Base-by-base conservation (phyloP, 75 land plant genomes). In the Ceratopteris richardii region DNA sequence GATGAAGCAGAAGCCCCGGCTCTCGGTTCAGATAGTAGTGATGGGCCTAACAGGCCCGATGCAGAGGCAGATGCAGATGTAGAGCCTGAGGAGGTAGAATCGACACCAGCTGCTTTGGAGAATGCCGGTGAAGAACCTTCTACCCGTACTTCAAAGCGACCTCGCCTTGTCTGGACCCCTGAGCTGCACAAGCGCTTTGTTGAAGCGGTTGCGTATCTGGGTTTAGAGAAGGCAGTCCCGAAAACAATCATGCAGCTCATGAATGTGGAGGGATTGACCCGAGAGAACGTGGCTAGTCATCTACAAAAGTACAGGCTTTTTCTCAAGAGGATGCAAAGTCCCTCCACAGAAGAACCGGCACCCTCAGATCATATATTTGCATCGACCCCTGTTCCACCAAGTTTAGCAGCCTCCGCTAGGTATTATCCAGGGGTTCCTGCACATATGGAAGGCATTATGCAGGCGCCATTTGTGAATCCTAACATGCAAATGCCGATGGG, bases 211-310 rank as follows among this genome's bases (percentile, higher is more conserved):
- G 74, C 53, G 21, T 75, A 75, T 28, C 24, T 75, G 62, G 77
- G 77, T 18, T 64, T 75, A 23, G 58, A 70, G 68, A 69, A 75
- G 47, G 77, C n/a, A n/a, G n/a, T n/a, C n/a, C n/a, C n/a, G n/a
- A n/a, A n/a, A n/a, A n/a, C n/a, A n/a, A n/a, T n/a, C 60, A 70
- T 75, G 77, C 75, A 75, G 67, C 77, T 75, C 57, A 75, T 75
- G 77, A 70, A 63, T 54, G 75, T 75, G 18, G 75, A 75, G 66
- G 75, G 77, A 27, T 57, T 75, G 25, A 75, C 77, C 21, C 61
- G 77, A 21, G 75, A 75, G 62, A 76, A 76, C 58, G 76, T 76
- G 14, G 78, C 78, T n/a, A 56, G 62, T 39, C 78, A 76, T 55
- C 56, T 76, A 22, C 78, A 76, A 37, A 76, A 76, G 64, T 76